phyloP scores from a whole-genome alignment of 352 stramenopile genomes.

The Phytopythium aichiense region DNA sequence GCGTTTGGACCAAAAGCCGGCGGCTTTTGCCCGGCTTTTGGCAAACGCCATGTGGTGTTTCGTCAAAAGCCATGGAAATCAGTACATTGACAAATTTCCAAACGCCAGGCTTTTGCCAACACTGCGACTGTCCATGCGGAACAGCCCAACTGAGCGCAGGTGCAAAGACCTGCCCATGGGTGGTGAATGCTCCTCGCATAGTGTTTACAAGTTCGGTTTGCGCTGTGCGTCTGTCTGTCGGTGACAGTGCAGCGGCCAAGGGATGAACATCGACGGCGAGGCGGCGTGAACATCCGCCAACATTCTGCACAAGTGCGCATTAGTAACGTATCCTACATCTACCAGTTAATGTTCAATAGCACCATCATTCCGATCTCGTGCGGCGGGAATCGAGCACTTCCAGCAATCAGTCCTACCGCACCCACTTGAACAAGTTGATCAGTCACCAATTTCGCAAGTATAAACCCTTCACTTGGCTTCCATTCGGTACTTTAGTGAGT shows the following conservation, averaged over 20 bases:
- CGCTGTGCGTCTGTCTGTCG: not conserved
- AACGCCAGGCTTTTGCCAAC: too few relatives aligned
- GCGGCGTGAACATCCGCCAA: not conserved
- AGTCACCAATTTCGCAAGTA: not conserved
- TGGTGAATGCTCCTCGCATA: not conserved
- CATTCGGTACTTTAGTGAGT: not conserved
- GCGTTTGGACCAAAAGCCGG: too few relatives aligned
- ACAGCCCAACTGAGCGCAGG: not conserved
- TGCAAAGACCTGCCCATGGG: not conserved
- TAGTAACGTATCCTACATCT: too few relatives aligned
- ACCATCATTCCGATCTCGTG: not conserved
- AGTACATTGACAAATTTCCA: too few relatives aligned
- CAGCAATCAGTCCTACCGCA: not conserved
- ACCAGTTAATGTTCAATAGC: too few relatives aligned
- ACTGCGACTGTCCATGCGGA: not conserved
- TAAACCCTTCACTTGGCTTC: not conserved
- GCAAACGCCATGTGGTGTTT: too few relatives aligned
- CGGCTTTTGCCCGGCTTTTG: too few relatives aligned
- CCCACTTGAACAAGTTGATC: not conserved
- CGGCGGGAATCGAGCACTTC: not conserved
- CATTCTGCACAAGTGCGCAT: not conserved
- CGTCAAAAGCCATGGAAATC: too few relatives aligned
- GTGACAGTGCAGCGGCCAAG: not conserved
- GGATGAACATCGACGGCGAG: too few relatives aligned
- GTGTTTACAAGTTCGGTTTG: not conserved